These are phyloP conservation scores for Populus tomentosa DNA, from an alignment of 441 rosid species.

Conservation along the genomic window DNA sequence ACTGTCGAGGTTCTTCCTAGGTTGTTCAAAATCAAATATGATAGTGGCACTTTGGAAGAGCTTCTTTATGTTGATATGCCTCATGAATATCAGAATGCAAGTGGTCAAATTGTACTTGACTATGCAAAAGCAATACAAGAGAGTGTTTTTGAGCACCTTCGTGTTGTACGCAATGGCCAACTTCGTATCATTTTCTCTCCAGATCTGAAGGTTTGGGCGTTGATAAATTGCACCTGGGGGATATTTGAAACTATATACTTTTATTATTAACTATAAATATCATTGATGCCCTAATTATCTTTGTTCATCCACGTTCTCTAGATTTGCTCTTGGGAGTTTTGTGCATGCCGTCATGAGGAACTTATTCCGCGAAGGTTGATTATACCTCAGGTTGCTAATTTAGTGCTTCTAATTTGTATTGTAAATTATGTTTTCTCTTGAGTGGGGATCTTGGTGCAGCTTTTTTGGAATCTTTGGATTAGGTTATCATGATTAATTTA, in stretches of 20 bases:
- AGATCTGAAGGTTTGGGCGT: slow-evolving; percentile 66
- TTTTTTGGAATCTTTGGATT: neutral
- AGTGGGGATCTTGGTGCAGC: neutral
- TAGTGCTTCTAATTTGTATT: neutral
- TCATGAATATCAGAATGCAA: slow-evolving; percentile 77
- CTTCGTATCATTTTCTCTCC: slow-evolving; percentile 92
- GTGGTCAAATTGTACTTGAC: slow-evolving; percentile 93
- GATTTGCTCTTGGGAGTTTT: slow-evolving; percentile 99
- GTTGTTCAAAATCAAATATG: slow-evolving; percentile 96
- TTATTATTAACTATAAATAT: slow-evolving; percentile 2
- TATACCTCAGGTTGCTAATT: slow-evolving; percentile 77
- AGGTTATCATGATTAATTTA: neutral
- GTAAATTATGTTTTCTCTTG: neutral
- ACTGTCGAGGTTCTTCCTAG: slow-evolving; percentile 97
- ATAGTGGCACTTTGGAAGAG: slow-evolving; percentile 96
- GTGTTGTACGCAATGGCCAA: slow-evolving; percentile 98
- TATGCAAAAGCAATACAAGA: slow-evolving; percentile 98
- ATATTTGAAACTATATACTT: neutral
- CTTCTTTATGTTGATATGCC: slow-evolving; percentile 98
- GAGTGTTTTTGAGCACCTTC: slow-evolving; percentile 97
- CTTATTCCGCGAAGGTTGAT: slow-evolving; percentile 87
- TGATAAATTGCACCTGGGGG: neutral
- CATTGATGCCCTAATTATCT: neutral
- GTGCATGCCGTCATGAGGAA: slow-evolving; percentile 97
- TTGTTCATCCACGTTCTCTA: slow-evolving; percentile 25